A percentile compares a stretch with the other conserved stretches of the same genome.
These are phyloP conservation scores for Helotiales sp. DNA, from an alignment of 2,329 filamentous ascomycete species.

Conservation along the genomic window DNA sequence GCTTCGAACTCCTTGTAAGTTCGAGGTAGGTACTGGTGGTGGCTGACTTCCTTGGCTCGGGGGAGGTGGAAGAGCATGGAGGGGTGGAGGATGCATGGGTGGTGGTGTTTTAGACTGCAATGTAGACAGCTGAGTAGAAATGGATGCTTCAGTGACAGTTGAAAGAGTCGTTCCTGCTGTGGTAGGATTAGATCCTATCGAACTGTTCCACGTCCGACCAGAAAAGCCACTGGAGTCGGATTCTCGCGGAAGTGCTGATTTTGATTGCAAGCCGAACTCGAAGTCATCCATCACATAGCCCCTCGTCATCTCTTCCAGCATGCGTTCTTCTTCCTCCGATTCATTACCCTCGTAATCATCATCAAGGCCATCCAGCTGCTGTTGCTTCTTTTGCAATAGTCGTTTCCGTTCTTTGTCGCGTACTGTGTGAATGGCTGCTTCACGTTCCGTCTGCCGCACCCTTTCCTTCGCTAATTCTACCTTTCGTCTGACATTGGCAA, in stretches of 20 bases:
- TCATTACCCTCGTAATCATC: slow-evolving; percentile 68
- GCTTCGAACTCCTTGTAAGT: slow-evolving; percentile 65
- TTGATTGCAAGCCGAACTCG: slow-evolving; percentile 71
- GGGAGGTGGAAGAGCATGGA: slow-evolving; percentile 47
- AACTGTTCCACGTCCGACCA: slow-evolving; percentile 81
- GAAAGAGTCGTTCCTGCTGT: slow-evolving; percentile 71
- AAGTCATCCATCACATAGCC: slow-evolving; percentile 86
- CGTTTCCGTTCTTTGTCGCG: slow-evolving; percentile 62
- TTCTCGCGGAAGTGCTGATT: slow-evolving; percentile 73
- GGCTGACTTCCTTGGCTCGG: slow-evolving; percentile 46
- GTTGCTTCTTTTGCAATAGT: slow-evolving; percentile 32
- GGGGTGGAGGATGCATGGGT: slow-evolving; percentile 35
- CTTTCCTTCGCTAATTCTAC: slow-evolving; percentile 78
- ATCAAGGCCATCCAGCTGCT: slow-evolving; percentile 48
- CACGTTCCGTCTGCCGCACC: slow-evolving; percentile 74
- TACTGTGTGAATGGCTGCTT: slow-evolving; percentile 65
- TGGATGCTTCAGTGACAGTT: slow-evolving; percentile 66
- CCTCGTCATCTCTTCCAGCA: slow-evolving; percentile 86
- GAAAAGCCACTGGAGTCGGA: slow-evolving; percentile 83
- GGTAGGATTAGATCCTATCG: slow-evolving; percentile 72
- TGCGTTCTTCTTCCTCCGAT: slow-evolving; percentile 73
- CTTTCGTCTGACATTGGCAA: slow-evolving; percentile 63
- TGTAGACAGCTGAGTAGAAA: slow-evolving; percentile 37
- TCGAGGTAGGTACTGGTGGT: slow-evolving; percentile 49
- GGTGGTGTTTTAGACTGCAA: slow-evolving; percentile 35